Percentiles rank a stretch among this genome's conserved stretches.
These are phyloP conservation scores for Flaveria bidentis DNA, from an alignment of 129 eudicot species.

Conservation along the genomic window DNA sequence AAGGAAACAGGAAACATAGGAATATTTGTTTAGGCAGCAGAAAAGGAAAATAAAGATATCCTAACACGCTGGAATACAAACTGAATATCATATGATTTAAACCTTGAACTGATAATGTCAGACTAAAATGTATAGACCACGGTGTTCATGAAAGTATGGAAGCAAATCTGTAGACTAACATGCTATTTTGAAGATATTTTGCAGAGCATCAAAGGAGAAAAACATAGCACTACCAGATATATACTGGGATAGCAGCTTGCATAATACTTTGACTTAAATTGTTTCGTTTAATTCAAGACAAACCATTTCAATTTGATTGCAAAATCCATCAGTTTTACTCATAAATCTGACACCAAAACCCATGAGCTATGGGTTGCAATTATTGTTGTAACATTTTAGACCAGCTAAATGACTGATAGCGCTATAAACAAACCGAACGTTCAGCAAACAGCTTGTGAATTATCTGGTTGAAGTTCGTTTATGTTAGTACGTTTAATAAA, in stretches of 20 bases:
- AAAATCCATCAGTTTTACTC: neutral
- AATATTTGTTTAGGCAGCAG: neutral
- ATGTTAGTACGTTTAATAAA: too few relatives aligned
- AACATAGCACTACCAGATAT: neutral
- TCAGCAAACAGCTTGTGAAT: too few relatives aligned
- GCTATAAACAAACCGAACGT: neutral
- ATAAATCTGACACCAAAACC: slow-evolving; percentile 1
- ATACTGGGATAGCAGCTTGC: neutral
- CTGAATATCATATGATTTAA: neutral
- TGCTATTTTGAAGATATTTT: neutral
- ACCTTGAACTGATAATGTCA: neutral
- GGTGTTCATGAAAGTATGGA: slow-evolving; percentile 2
- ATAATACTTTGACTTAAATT: neutral
- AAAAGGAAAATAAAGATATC: neutral
- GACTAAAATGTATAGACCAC: neutral
- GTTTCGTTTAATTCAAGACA: too few relatives aligned
- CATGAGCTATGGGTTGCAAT: neutral
- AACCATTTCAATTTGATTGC: neutral
- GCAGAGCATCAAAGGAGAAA: neutral
- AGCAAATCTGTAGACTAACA: neutral
- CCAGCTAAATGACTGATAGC: too few relatives aligned
- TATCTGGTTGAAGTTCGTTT: too few relatives aligned
- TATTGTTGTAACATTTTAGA: too few relatives aligned
- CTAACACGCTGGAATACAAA: neutral
- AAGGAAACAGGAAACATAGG: neutral